phyloP scores from a whole-genome alignment of 2,329 filamentous ascomycete genomes.

The Pyricularia sp. region DNA sequence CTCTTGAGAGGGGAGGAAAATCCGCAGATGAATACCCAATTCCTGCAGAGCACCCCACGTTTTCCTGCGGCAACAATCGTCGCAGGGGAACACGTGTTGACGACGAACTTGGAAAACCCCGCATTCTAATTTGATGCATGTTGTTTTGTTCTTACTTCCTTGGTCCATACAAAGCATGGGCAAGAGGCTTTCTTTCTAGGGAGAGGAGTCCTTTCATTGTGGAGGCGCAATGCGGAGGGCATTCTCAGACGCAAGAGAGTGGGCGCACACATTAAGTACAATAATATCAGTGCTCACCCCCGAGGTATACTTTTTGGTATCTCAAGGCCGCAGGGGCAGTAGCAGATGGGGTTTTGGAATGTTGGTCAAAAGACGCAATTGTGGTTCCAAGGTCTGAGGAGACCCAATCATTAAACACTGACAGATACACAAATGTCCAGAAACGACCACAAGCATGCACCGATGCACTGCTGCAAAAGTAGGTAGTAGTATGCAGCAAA shows the following conservation, averaged over 20 bases:
- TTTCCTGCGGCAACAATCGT: background rate
- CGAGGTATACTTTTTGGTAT: background rate
- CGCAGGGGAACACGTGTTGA: background rate
- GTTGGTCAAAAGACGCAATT: background rate
- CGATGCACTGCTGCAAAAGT: background rate
- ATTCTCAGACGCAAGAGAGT: background rate
- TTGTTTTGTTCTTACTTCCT: background rate
- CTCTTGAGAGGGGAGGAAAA: background rate
- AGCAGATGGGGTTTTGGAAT: background rate
- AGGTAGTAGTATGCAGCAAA: background rate
- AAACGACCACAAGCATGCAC: background rate
- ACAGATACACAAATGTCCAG: background rate
- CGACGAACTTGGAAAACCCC: background rate
- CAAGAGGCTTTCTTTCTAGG: too few relatives aligned
- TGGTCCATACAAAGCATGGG: too few relatives aligned
- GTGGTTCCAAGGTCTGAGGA: background rate
- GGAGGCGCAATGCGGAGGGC: background rate
- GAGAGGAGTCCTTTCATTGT: too few relatives aligned
- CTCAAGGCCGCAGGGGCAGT: background rate
- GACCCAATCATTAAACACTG: background rate
- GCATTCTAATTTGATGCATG: background rate
- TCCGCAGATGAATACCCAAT: background rate
- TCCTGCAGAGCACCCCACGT: background rate
- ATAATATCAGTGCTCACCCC: background rate
- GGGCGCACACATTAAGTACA: background rate